Evolutionary conservation across 805 yeast species (phyloP), one percentile per base, ranked within the genome.

Genomic region (Saturnispora sanitii): DNA sequence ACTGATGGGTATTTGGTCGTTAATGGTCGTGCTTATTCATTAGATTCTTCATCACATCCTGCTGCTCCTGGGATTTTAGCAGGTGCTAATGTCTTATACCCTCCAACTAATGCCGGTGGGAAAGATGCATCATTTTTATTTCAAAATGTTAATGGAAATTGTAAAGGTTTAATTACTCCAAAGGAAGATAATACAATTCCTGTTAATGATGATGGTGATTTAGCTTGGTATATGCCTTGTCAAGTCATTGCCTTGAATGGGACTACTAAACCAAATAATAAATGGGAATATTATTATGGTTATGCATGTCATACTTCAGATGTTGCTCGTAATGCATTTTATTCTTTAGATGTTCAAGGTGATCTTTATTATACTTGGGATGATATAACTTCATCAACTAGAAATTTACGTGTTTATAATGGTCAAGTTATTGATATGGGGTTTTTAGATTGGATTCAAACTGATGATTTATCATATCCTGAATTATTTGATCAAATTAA

Each of bases 161-260:
- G 98, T 65, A 79, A 76, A 58, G 79, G 77, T 28, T 63, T 88
- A 38, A 81, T 92, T 42, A 68, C 56, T 4, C 94, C 96, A 35
- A 75, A 74, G 48, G 73, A 64, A 3, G 72, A 79, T 54, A 73
- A 83, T 50, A 52, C 80, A 0, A 88, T 88, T 44, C 96, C 96
- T 1, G 61, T 66, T 46, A 67, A 73, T 42, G 68, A 64, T 31
- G 47, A 27, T 3, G 78, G 73, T 19, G 68, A 73, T 23, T 58
- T 90, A 50, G 96, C 94, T 15, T 88, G 96, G 95, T 92, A 92
- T 62, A 86, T 88, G 80, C 97, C 98, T 3, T 92, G 98, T 66
- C 77, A 79, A 50, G 46, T 82, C 25, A 65, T 74, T 40, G 61
- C 65, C 32, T 81, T 75, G 50, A 84, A 85, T 56, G 95, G 95